Base-by-base conservation (phyloP, 805 yeast species). In the Nakazawaea anatomiae region DNA sequence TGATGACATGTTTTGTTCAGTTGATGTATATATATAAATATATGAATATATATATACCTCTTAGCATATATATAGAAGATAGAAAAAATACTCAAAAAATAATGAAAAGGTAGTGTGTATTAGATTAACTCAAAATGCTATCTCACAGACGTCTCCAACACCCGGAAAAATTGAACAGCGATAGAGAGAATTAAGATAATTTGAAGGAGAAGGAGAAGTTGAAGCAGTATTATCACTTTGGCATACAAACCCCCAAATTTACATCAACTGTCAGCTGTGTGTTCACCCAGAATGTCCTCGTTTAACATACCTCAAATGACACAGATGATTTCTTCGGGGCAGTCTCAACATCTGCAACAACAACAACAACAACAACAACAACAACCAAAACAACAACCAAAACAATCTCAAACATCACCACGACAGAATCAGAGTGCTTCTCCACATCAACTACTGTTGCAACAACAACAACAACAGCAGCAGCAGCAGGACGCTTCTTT, bases 311-410 rank as follows among this genome's bases (percentile, higher is more conserved):
- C 12, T 75, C 73, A 48, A 74, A 74, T 51, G 78, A 83, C 25
- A 83, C 89, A n/a, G 76, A 75, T 44, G 92, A 87, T 56, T 83
- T 86, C 63, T 85, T 85, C 62, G 74, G 80, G 39, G 82, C 84
- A 65, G 70, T 68, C 27, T 69, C 48, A 68, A 70, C 8, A 18
- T 18, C 25, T 18, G 25, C 25, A 55, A 55, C 69, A 11, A 27
- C 46, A 43, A 32, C 46, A 14, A 11, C 46, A 34, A 29, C 25
- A 8, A 12, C 44, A 42, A 42, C 44, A 42, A 42, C 44, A 42
- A 40, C 31, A 10, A 27, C 31, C 5, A 10, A 29, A 25, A n/a
- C 43, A 10, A n/a, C n/a, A 10, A n/a, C 43, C 5, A 40, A 25
- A 65, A 69, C 47, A 67, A 70, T 7, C 55, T 55, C 68, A 31